Conservation (phyloP, 179 eudicot species). For the Heliamphora pulchella region DNA sequence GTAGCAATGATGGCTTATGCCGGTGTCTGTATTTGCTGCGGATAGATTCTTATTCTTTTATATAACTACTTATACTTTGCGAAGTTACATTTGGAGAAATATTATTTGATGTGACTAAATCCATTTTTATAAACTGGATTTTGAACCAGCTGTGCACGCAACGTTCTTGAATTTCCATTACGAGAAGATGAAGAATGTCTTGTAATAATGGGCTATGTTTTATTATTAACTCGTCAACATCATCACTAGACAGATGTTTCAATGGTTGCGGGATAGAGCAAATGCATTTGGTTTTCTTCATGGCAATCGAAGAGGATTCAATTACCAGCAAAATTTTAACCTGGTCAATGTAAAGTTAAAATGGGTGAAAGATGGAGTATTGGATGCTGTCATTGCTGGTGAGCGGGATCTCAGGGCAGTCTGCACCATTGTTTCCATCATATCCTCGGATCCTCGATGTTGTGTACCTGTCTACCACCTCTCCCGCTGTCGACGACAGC, state of each 20-base stretch:
- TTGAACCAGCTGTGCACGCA: not conserved
- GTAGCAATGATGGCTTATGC: too few species aligned
- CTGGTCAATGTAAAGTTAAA: constrained; percentile 78
- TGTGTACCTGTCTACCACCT: constrained; percentile 59
- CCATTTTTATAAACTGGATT: too few species aligned
- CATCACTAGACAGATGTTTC: constrained; percentile 25
- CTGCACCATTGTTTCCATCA: constrained; percentile 45
- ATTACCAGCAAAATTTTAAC: constrained; percentile 40
- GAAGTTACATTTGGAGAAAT: too few species aligned
- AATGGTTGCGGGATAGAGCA: constrained; percentile 28
- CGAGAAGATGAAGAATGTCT: not conserved
- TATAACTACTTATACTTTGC: too few species aligned
- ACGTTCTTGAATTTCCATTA: not conserved
- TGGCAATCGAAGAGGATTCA: constrained; percentile 24
- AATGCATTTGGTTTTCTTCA: constrained; percentile 12
- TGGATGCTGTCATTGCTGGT: constrained; percentile 58
- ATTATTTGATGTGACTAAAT: too few species aligned
- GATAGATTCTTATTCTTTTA: too few species aligned
- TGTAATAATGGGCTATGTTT: not conserved
- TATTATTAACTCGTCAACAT: not conserved
- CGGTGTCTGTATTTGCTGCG: too few species aligned
- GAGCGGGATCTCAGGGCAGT: constrained; percentile 61
- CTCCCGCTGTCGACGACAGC: constrained; percentile 43
- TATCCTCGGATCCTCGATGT: constrained; percentile 36
- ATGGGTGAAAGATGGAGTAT: constrained; percentile 68